Evolutionary conservation across 148 eudicot genomes (phyloP).

Genomic region (Pharnaceum exiguum): DNA sequence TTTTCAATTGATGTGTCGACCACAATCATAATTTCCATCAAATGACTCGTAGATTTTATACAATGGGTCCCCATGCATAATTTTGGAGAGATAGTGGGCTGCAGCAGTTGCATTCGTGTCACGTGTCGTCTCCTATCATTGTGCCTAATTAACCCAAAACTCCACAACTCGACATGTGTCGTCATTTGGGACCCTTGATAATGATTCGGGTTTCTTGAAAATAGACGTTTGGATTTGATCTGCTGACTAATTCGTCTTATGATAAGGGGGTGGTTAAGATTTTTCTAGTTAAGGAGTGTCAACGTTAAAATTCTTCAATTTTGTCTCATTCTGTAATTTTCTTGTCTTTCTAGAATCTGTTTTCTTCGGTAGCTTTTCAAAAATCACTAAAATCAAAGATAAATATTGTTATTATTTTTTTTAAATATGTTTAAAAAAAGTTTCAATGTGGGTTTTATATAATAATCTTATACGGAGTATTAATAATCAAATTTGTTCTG

Average conservation of each 20-base stretch:
- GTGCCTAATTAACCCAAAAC: background rate
- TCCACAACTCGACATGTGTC: background rate
- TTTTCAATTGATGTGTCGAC: no score
- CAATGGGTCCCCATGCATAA: background rate
- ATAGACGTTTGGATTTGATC: slow-evolving; percentile 9
- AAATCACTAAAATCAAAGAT: no score
- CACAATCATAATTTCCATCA: background rate
- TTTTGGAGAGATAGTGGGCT: background rate
- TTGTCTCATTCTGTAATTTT: background rate
- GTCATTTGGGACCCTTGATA: slow-evolving; percentile 4
- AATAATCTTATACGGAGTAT: no score
- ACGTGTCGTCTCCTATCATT: slow-evolving; percentile 14
- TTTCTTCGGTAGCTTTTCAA: no score
- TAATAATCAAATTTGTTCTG: no score
- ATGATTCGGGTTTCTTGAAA: background rate
- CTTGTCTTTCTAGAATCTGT: slow-evolving; percentile 8
- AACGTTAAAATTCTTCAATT: background rate
- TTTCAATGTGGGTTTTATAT: no score
- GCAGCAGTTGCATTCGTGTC: background rate
- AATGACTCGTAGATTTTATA: slow-evolving; percentile 8
- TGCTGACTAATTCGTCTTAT: slow-evolving; percentile 14
- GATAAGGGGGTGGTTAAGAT: slow-evolving; percentile 16
- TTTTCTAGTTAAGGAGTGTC: background rate
- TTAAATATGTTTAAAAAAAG: no score
- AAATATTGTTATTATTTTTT: no score